Conservation (phyloP, 2,329 filamentous ascomycete species). For the Xenosphaeropsis pyriputrescens region DNA sequence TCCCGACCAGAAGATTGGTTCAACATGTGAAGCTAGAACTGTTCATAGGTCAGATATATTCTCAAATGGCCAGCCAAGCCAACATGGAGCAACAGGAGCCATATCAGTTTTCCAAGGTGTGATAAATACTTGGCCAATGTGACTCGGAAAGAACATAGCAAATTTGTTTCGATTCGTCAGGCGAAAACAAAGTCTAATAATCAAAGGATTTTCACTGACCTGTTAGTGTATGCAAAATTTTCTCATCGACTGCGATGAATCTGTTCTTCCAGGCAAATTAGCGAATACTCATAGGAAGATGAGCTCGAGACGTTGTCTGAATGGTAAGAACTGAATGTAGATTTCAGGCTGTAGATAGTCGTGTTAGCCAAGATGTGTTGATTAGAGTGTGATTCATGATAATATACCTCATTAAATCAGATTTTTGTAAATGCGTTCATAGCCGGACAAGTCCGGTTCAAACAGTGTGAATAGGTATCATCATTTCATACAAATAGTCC, state of each 20-base stretch:
- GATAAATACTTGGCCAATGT: constrained; percentile 20
- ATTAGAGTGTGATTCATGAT: not conserved
- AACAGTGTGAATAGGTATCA: constrained; percentile 28
- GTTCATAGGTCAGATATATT: too few species aligned
- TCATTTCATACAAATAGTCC: constrained; percentile 18
- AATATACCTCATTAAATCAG: constrained; percentile 29
- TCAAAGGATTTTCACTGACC: constrained; percentile 4
- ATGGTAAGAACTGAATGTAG: constrained; percentile 3
- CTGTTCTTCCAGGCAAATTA: not conserved
- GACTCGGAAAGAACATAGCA: constrained; percentile 19
- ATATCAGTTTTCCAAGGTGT: constrained; percentile 24
- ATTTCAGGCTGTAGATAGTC: constrained; percentile 14
- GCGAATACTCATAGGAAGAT: not conserved
- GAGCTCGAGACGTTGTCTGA: not conserved
- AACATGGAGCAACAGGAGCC: not conserved
- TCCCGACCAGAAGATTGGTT: too few species aligned
- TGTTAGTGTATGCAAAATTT: constrained; percentile 1
- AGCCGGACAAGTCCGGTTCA: constrained; percentile 19
- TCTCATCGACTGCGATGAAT: not conserved
- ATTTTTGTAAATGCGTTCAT: constrained; percentile 24
- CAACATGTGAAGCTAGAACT: too few species aligned
- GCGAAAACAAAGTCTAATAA: constrained; percentile 1
- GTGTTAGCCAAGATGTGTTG: constrained; percentile 5
- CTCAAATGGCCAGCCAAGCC: too few species aligned
- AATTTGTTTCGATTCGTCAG: constrained; percentile 20